Evolutionary conservation across 306 rosid genomes (phyloP).

Genomic region (Quercus variabilis): DNA sequence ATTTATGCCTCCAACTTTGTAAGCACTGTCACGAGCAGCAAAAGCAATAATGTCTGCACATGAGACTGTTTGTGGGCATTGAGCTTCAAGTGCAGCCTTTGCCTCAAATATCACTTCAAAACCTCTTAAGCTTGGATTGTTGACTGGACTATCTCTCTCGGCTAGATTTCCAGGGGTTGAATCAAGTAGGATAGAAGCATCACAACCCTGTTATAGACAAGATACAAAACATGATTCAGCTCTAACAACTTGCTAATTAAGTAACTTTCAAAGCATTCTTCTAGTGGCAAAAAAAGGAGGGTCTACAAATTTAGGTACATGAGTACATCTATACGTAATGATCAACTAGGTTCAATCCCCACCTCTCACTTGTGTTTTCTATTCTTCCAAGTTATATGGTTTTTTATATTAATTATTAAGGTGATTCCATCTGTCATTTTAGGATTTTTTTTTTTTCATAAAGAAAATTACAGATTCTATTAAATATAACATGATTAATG

Average conservation of each 20-base stretch:
- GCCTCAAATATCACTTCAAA: slow-evolving; percentile 36
- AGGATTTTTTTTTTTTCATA: too few species aligned
- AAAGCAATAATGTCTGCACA: slow-evolving; percentile 45
- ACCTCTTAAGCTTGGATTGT: slow-evolving; percentile 40
- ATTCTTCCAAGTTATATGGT: too few species aligned
- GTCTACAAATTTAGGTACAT: too few species aligned
- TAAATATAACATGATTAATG: too few species aligned
- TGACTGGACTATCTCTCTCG: slow-evolving; percentile 30
- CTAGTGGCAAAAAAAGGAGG: background rate
- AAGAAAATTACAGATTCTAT: too few species aligned
- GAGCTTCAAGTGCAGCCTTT: slow-evolving; percentile 29
- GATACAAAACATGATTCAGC: too few species aligned
- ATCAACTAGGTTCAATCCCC: too few species aligned
- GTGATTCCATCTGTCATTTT: too few species aligned
- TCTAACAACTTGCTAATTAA: background rate
- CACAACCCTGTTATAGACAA: slow-evolving; percentile 29
- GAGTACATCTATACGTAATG: too few species aligned
- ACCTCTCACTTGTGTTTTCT: too few species aligned
- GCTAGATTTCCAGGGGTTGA: slow-evolving; percentile 26
- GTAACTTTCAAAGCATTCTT: too few species aligned
- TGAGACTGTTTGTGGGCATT: slow-evolving; percentile 35
- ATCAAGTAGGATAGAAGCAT: slow-evolving; percentile 34
- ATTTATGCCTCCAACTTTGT: background rate
- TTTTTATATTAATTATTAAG: too few species aligned
- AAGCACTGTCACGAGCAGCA: slow-evolving; percentile 33